phyloP scores from a whole-genome alignment of 2,329 filamentous ascomycete species.

The Botrytis deweyae region DNA sequence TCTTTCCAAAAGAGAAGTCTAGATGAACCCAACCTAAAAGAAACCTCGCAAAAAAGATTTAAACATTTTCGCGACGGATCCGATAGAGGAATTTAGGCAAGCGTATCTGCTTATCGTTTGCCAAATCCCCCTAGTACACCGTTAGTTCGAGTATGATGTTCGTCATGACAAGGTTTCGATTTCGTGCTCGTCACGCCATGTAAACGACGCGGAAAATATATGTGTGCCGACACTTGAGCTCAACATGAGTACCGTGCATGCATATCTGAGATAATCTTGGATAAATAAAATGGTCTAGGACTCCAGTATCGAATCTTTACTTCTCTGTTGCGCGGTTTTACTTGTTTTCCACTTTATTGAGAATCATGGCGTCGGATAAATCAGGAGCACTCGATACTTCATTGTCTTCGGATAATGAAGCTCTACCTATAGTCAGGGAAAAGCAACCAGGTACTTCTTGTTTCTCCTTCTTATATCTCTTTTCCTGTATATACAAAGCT shows the following conservation, averaged over 20 bases:
- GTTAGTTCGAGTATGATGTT: not conserved
- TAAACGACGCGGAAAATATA: not conserved
- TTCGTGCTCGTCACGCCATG: constrained; percentile 22
- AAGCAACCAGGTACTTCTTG: constrained; percentile 25
- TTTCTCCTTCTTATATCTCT: not conserved
- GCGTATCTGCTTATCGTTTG: not conserved
- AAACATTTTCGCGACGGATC: no score
- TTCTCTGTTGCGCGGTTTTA: not conserved
- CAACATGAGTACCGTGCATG: constrained; percentile 3
- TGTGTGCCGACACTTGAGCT: not conserved
- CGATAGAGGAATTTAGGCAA: not conserved
- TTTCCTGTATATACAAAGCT: not conserved
- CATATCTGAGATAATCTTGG: not conserved
- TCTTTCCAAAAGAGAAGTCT: not conserved
- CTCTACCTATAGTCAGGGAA: constrained; percentile 21
- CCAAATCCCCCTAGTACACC: not conserved
- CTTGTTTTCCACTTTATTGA: not conserved
- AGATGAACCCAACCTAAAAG: not conserved
- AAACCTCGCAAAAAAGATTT: no score
- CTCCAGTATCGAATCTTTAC: not conserved
- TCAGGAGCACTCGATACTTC: constrained; percentile 14
- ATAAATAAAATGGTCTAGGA: not conserved
- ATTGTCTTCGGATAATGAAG: constrained; percentile 29
- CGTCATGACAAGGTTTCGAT: constrained; percentile 19
- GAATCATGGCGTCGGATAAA: constrained; percentile 17